These are phyloP conservation scores for Cydonia oblonga DNA, from an alignment of 331 rosid species.

Conservation along the genomic window DNA sequence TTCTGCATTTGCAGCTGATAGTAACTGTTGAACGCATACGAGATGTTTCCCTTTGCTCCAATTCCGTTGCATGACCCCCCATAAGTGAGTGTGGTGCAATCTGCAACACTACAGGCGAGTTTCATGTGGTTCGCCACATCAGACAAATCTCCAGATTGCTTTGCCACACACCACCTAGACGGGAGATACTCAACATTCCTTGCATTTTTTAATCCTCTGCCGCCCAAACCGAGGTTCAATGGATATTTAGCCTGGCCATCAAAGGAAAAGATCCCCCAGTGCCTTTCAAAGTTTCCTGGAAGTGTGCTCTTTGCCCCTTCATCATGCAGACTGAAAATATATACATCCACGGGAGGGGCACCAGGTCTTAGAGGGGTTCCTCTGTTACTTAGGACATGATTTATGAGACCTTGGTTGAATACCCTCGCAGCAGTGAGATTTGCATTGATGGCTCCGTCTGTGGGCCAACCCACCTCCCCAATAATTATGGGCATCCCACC, in stretches of 20 bases:
- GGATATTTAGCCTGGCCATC: conserved; percentile 88
- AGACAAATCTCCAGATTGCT: conserved; percentile 49
- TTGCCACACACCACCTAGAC: conserved; percentile 89
- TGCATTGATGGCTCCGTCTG: conserved; percentile 77
- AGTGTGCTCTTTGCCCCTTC: conserved; percentile 81
- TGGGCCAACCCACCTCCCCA: conserved; percentile 96
- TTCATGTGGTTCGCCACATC: conserved; percentile 55
- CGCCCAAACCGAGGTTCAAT: conserved; percentile 68
- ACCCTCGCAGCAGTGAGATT: conserved; percentile 75
- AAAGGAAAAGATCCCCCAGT: conserved; percentile 94
- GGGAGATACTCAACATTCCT: conserved; percentile 73
- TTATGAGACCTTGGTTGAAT: conserved; percentile 86
- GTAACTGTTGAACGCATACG: conserved; percentile 92
- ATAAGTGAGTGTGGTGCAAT: conserved; percentile 77
- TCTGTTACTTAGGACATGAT: conserved; percentile 47
- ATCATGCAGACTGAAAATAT: conserved; percentile 64
- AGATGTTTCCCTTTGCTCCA: conserved; percentile 78
- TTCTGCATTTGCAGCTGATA: conserved; percentile 88
- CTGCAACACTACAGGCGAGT: conserved; percentile 80
- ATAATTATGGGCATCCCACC: conserved; percentile 80
- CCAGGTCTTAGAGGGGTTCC: conserved; percentile 85
- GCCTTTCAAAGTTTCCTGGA: conserved; percentile 93
- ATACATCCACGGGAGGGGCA: conserved; percentile 64
- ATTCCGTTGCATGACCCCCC: conserved; percentile 90
- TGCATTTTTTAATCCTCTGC: conserved; percentile 53